Conservation (phyloP, 116 monocot species). For the Iris pallida region DNA sequence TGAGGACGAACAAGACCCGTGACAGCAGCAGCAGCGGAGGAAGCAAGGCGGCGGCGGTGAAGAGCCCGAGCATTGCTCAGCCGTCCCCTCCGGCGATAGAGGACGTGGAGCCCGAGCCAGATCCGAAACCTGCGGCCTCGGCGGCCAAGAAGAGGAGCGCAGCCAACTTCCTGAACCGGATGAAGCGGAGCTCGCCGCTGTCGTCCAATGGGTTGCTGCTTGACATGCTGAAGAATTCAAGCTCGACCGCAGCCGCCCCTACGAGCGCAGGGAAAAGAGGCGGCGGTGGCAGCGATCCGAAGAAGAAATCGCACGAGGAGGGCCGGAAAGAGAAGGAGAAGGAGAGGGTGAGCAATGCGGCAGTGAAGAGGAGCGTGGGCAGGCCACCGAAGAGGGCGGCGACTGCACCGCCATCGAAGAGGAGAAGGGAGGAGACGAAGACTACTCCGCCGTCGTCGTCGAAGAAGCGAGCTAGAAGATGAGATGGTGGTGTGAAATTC, state of each 20-base stretch:
- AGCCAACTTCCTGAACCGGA: no score
- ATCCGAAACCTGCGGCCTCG: no score
- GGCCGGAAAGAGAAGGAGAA: constrained; percentile 24
- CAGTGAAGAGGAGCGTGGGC: constrained; percentile 48
- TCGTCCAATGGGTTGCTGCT: constrained; percentile 39
- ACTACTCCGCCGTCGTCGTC: constrained; percentile 12
- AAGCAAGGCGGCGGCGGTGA: not conserved
- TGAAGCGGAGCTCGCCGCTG: no score
- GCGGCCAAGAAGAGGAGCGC: no score
- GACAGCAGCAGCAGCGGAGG: constrained; percentile 19
- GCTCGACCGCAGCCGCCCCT: not conserved
- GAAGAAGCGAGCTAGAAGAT: constrained; percentile 30
- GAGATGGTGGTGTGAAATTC: not conserved
- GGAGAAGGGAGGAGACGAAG: constrained; percentile 19
- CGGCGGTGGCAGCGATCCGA: constrained; percentile 10
- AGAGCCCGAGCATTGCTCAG: not conserved
- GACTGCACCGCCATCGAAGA: constrained; percentile 34
- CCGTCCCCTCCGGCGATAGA: not conserved
- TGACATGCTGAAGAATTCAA: not conserved
- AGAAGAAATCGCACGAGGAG: constrained; percentile 19
- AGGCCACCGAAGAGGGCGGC: constrained; percentile 53
- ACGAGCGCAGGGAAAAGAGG: not conserved
- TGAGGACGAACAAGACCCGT: no score
- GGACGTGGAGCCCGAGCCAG: no score
- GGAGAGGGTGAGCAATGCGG: no score